phyloP scores from a whole-genome alignment of 345 rosid species.

The Eutrema heterophyllum region DNA sequence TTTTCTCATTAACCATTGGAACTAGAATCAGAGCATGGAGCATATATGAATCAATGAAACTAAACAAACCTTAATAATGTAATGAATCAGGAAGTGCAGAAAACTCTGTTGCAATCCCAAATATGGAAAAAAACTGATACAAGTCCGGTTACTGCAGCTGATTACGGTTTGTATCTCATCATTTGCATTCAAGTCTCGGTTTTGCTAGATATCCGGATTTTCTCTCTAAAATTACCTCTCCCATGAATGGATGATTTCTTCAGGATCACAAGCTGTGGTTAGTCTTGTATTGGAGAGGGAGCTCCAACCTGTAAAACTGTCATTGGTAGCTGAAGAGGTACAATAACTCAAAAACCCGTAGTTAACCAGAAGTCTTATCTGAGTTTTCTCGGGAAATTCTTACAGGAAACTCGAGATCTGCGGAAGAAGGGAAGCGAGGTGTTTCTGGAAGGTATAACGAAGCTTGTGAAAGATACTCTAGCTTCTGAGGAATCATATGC shows the following conservation, averaged over 20 bases:
- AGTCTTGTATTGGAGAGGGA: constrained; percentile 69
- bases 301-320: constrained; percentile 56
- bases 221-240: background rate
- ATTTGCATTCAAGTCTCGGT: background rate
- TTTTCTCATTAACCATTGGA: background rate
- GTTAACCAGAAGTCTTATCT: background rate
- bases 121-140: constrained; percentile 65
- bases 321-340: constrained; percentile 94
- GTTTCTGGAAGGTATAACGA: constrained; percentile 54
- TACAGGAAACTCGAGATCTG: constrained; percentile 80
- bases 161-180: constrained; percentile 53
- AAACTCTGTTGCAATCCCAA: constrained; percentile 64
- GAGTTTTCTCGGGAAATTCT: background rate
- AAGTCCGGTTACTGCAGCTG: constrained; percentile 89
- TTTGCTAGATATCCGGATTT: background rate
- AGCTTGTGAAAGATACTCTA: constrained; percentile 71
- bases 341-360: background rate
- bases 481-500: constrained; percentile 50
- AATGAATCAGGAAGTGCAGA: constrained; percentile 66
- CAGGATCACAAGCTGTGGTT: constrained; percentile 90
- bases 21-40: background rate
- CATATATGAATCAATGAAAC: background rate
- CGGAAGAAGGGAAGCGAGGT: constrained; percentile 48
- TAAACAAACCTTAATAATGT: background rate
- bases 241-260: constrained; percentile 9